Evolutionary conservation across 495 filamentous ascomycete species (phyloP).

Genomic region (Eremomyces bilateralis): DNA sequence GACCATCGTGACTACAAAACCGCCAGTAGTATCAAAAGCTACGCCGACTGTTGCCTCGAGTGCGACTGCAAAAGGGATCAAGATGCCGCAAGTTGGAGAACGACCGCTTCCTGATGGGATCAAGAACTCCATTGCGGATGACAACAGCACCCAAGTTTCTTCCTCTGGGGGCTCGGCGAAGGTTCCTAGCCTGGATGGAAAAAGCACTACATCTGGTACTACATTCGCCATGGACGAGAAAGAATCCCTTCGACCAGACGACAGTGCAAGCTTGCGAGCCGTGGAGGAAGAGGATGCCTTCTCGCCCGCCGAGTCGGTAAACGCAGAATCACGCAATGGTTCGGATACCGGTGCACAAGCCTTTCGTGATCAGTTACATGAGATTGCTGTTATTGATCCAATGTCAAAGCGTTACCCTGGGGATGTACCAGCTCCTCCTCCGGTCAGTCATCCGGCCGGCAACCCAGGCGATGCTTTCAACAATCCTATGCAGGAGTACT

Average conservation of each 20-base stretch:
- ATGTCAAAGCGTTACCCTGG: too few relatives aligned
- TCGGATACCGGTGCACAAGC: conserved; percentile 57
- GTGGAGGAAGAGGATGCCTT: conserved; percentile 73
- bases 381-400: conserved; percentile 34
- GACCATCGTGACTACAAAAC: background rate
- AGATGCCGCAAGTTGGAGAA: conserved; percentile 2
- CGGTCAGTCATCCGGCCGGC: too few relatives aligned
- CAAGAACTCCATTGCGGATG: conserved; percentile 13
- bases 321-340: conserved; percentile 50
- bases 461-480: conserved; percentile 1
- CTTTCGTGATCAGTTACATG: conserved; percentile 56
- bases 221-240: conserved; percentile 91
- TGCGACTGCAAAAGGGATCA: conserved; percentile 8
- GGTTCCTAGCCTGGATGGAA: conserved; percentile 70
- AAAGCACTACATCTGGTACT: conserved; percentile 75
- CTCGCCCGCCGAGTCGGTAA: conserved; percentile 46
- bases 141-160: conserved; percentile 36
- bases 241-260: conserved; percentile 77
- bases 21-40: conserved; percentile 2
- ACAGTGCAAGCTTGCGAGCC: conserved; percentile 81
- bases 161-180: conserved; percentile 49
- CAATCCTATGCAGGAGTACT: conserved; percentile 4
- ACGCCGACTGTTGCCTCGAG: conserved; percentile 1
- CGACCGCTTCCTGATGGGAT: conserved; percentile 9
- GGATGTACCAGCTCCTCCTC: too few relatives aligned